These are phyloP conservation scores for Apiotrichum brassicae DNA, from an alignment of 1,284 basidiomycete species.

Conservation along the genomic window DNA sequence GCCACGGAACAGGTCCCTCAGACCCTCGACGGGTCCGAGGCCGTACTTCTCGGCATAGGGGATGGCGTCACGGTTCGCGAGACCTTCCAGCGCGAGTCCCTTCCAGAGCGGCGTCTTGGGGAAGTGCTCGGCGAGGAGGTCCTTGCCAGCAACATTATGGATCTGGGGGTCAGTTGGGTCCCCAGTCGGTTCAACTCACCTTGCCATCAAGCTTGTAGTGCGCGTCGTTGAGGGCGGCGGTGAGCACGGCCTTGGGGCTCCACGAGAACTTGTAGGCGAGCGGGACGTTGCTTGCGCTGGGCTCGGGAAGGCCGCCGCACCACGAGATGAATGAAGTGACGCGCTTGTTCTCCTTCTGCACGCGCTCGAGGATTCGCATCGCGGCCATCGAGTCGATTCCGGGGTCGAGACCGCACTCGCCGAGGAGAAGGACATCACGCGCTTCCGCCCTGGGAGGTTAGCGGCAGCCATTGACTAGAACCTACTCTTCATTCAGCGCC, in stretches of 20 bases:
- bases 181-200: no score
- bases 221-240: conserved; percentile 73
- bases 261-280: conserved; percentile 93
- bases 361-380: conserved; percentile 61
- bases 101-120: conserved; percentile 60
- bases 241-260: conserved; percentile 82
- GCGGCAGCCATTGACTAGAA: background rate
- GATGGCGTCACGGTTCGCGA: conserved; percentile 82
- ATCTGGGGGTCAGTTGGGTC: no score
- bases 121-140: conserved; percentile 59
- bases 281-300: conserved; percentile 59
- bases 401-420: conserved; percentile 90
- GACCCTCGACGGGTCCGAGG: conserved; percentile 51
- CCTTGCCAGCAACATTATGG: conserved; percentile 53
- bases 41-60: conserved; percentile 69
- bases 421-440: conserved; percentile 69
- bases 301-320: conserved; percentile 86
- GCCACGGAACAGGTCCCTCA: conserved; percentile 72
- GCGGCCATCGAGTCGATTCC: conserved; percentile 91
- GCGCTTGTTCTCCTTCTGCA: conserved; percentile 57
- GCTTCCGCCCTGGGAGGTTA: conserved; percentile 55
- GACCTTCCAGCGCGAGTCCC: conserved; percentile 70
- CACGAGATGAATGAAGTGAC: conserved; percentile 81
- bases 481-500: conserved; percentile 59
- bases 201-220: conserved; percentile 59